Conservation (phyloP, 106 monocot genomes). For the Platanthera guangdongensis region DNA sequence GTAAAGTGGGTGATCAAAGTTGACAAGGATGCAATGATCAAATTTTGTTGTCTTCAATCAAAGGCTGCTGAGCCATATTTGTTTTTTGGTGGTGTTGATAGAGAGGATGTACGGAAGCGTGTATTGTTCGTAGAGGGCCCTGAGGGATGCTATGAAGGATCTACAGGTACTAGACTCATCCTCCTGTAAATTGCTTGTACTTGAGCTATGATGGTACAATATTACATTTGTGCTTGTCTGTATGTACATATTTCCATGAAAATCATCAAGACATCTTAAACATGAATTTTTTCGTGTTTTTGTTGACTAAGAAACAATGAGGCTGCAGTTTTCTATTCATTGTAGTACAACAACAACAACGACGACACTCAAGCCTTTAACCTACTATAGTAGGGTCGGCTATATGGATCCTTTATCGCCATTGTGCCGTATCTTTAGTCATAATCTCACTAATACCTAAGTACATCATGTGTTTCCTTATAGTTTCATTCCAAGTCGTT, state of each 20-base stretch:
- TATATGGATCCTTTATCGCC: too few species aligned
- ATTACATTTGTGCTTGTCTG: neutral
- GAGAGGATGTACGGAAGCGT: slow-evolving; percentile 57
- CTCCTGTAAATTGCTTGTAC: neutral
- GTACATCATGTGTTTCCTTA: too few species aligned
- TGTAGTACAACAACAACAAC: neutral
- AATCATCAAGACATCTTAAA: neutral
- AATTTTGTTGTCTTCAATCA: slow-evolving; percentile 86
- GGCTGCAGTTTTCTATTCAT: neutral
- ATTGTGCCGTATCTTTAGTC: too few species aligned
- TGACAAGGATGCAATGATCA: slow-evolving; percentile 72
- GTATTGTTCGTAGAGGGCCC: slow-evolving; percentile 74
- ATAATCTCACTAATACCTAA: too few species aligned
- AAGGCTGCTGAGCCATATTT: slow-evolving; percentile 84
- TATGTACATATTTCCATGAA: neutral
- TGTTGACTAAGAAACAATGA: neutral
- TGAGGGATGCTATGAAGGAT: slow-evolving; percentile 57
- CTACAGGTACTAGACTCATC: slow-evolving; percentile 37
- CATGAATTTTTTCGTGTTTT: neutral
- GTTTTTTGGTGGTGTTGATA: slow-evolving; percentile 38
- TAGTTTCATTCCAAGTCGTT: too few species aligned
- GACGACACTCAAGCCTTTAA: too few species aligned
- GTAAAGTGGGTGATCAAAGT: slow-evolving; percentile 86
- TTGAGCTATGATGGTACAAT: neutral
- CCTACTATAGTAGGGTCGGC: too few species aligned